Base-by-base conservation (phyloP, 78 protist species). In the Polysphondylium violaceum region DNA sequence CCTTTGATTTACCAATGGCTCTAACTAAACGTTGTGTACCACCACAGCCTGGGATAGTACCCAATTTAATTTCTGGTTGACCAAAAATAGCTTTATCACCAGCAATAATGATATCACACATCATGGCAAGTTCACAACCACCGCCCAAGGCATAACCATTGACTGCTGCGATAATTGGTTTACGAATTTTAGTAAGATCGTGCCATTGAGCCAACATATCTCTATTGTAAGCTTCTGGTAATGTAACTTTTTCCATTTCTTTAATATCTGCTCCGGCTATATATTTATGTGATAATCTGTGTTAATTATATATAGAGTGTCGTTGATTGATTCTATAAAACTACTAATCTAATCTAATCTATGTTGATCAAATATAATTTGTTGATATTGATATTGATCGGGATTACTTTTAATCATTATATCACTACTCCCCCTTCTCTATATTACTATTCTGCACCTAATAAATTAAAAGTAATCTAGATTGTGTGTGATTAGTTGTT, bases 81-180 rank as follows among this genome's bases (percentile, higher is more conserved):
- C 98, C 99, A 65, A 98, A 98, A 14, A 77, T 47, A 23, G 99
- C 98, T 38, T 94, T 88, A 53, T 91, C 95, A 33, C 95, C 74
- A 29, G 97, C 96, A 31, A 93, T 77, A 68, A 97, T 96, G 31
- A 97, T 86, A 79, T 97, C 99, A 92, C 99, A 97, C 95, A 95
- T 94, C 99, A 98, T 97, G 17, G 99, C 99, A 19, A 98, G 87
- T 89, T 98, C 99, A 73, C 98, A 97, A 44, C 99, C 99, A 25
- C 99, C 99, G 17, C 99, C 99, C 12, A 98, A 76, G 2, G 99
- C 99, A 72, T 79, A 97, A 56, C 99, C 99, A 69, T 96, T 96
- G 43, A 98, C 99, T 1, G 99, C 99, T 17, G 99, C 99, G 25
- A 98, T 96, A 74, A 97, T 71, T 31, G 99, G 99, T 93, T 95